Base-by-base conservation (phyloP, 2,329 filamentous ascomycete species). In the Aspergillus sp. region DNA sequence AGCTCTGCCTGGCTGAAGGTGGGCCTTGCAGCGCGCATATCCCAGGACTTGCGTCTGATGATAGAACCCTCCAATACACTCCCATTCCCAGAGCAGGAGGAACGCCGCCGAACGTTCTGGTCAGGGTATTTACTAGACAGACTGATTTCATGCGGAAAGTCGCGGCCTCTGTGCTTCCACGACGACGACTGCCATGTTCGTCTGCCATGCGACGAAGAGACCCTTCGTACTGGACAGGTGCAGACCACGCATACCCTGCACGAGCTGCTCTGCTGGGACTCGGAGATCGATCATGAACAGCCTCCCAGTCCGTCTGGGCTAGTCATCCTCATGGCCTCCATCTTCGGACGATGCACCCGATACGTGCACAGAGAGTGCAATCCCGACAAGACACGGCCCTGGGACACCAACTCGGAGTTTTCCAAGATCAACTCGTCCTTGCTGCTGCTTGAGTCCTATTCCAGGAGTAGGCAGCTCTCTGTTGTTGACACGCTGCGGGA, bases 11-110 rank as follows among this genome's bases (percentile, higher is more conserved):
- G 74, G 76, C 56, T 78, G 6, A 76, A 77, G 24, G 66, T 71
- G 13, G 67, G 67, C 3, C 50, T 70, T 3, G 64, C 69, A 2
- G 66, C 76, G 65, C 95, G 90, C 41, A 95, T 85, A 71, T 93
- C 89, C 6, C 70, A 72, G 48, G 67, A 67, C 44, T 72, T 76
- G 17, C 69, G 68, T 9, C 71, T 71, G 8, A 69, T 68, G 62
- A 58, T 45, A 3, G 68, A 71, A 17, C 62, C 66, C 2, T 44
- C 44, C 7, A 22, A 41, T 8, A 60, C 59, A 36, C 48, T 67
- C 1, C 52, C 67, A 9, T 53, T 55, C 36, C 24, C 59, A 0
- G 64, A 69, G 39, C 67, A 71, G 43, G 70, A 72, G 48, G 69
- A 72, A 42, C 59, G 59, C 18, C 62, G 69, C 13, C 58, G 67